Conservation (phyloP, 176 grass and related monocot genomes). For the Luzula sylvatica region DNA sequence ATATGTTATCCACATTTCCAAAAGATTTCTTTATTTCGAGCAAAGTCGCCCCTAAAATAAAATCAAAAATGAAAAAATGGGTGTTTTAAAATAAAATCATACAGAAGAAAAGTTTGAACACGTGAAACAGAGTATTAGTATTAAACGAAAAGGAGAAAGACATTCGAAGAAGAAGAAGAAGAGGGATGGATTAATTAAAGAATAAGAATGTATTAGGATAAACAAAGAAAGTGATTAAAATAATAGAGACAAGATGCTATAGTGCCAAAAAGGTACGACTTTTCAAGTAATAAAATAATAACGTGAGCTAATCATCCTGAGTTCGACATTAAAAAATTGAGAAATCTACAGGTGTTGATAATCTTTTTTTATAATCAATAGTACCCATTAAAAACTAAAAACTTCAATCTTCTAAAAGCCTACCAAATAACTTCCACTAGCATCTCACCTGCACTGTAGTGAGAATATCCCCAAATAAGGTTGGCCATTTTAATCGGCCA, state of each 20-base stretch:
- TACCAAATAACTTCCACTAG: not conserved
- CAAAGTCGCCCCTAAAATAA: conserved; percentile 53
- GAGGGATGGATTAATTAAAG: not conserved
- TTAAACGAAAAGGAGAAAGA: no score
- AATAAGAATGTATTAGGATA: conserved; percentile 8
- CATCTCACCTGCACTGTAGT: not conserved
- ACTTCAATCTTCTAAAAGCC: not conserved
- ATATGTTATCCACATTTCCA: conserved; percentile 79
- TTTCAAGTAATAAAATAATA: conserved; percentile 18
- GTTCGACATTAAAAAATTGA: conserved; percentile 13
- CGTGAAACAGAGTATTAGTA: no score
- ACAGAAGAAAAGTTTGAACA: not conserved
- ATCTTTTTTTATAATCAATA: not conserved
- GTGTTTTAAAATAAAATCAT: not conserved
- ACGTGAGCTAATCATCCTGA: conserved; percentile 8
- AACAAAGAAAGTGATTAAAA: conserved; percentile 13
- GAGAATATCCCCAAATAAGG: no score
- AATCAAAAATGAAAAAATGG: not conserved
- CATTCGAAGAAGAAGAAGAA: not conserved
- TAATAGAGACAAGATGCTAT: conserved; percentile 5
- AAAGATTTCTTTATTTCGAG: conserved; percentile 93
- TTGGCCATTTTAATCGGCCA: no score
- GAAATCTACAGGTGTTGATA: conserved; percentile 16
- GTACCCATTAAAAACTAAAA: conserved; percentile 7
- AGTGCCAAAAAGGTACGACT: conserved; percentile 20